Conservation (phyloP, 2,329 filamentous ascomycete genomes). For the Gremmenia infestans region DNA sequence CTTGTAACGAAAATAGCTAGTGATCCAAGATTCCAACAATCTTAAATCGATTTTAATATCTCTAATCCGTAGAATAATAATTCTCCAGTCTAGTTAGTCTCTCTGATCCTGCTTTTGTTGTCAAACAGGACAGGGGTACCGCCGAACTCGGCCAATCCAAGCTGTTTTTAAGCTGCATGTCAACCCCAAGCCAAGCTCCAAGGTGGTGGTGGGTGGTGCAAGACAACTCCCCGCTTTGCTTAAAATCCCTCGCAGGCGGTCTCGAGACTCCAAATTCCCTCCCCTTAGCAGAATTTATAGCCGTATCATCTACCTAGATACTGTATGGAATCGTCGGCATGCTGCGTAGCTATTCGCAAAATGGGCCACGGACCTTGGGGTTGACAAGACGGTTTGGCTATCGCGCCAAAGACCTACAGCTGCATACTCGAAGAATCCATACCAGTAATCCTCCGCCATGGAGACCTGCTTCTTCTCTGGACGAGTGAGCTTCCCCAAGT, state of each 20-base stretch:
- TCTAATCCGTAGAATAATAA: too few relatives aligned
- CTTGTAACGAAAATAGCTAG: too few relatives aligned
- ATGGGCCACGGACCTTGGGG: slow-evolving; percentile 28
- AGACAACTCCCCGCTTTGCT: not conserved
- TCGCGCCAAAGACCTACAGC: slow-evolving; percentile 4
- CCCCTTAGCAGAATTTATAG: not conserved
- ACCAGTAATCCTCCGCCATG: slow-evolving; percentile 39
- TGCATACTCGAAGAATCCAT: slow-evolving; percentile 15
- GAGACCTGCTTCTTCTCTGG: slow-evolving; percentile 59
- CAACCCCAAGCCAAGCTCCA: not conserved
- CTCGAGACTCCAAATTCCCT: not conserved
- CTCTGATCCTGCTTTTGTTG: too few relatives aligned
- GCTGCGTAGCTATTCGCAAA: slow-evolving; percentile 32
- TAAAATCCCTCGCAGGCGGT: not conserved
- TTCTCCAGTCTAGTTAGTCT: too few relatives aligned
- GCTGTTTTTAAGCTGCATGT: not conserved
- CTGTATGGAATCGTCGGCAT: slow-evolving; percentile 32
- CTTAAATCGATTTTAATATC: too few relatives aligned
- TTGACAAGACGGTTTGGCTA: slow-evolving; percentile 22
- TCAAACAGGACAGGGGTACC: not conserved
- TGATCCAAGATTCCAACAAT: too few relatives aligned
- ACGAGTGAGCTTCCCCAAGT: slow-evolving; percentile 49
- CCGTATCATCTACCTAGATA: slow-evolving; percentile 4
- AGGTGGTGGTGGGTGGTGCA: not conserved
- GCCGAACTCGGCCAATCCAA: not conserved